These are phyloP conservation scores for Ganoderma lingzhi DNA, from an alignment of 1,284 basidiomycete genomes.

Conservation along the genomic window DNA sequence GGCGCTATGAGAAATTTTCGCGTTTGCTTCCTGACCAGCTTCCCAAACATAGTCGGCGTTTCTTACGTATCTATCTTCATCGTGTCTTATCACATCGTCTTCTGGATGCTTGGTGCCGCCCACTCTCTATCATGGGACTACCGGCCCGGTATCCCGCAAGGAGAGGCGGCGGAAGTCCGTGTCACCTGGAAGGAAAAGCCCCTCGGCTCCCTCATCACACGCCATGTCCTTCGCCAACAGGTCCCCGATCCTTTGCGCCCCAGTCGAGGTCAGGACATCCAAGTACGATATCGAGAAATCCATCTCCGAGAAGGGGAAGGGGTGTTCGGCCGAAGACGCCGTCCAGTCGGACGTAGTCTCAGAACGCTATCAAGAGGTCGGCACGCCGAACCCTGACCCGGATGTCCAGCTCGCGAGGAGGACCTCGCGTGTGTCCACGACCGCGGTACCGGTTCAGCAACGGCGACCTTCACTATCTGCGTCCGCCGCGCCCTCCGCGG, in stretches of 20 bases:
- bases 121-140: constrained; percentile 51
- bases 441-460: constrained; percentile 29
- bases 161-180: constrained; percentile 44
- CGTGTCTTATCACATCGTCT: constrained; percentile 48
- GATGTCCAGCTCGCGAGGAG: constrained; percentile 45
- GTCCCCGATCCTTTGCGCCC: constrained; percentile 4
- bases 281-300: constrained; percentile 22
- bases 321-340: constrained; percentile 4
- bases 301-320: constrained; percentile 22
- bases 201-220: constrained; percentile 42
- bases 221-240: constrained; percentile 32
- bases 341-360: constrained; percentile 6
- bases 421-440: constrained; percentile 40
- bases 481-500: constrained; percentile 12
- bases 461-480: constrained; percentile 13
- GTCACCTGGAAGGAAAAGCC: constrained; percentile 49
- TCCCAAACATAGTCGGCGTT: constrained; percentile 43
- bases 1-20: not conserved
- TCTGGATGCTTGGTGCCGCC: constrained; percentile 49
- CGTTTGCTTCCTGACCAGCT: not conserved
- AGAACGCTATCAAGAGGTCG: constrained; percentile 13
- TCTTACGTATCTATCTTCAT: constrained; percentile 53
- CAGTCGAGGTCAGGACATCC: not conserved
- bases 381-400: constrained; percentile 36
- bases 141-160: constrained; percentile 47